Evolutionary conservation across 1,284 basidiomycete genomes (phyloP), one percentile per base, ranked within the genome.

Genomic region (Fomitiporia mediterranea): DNA sequence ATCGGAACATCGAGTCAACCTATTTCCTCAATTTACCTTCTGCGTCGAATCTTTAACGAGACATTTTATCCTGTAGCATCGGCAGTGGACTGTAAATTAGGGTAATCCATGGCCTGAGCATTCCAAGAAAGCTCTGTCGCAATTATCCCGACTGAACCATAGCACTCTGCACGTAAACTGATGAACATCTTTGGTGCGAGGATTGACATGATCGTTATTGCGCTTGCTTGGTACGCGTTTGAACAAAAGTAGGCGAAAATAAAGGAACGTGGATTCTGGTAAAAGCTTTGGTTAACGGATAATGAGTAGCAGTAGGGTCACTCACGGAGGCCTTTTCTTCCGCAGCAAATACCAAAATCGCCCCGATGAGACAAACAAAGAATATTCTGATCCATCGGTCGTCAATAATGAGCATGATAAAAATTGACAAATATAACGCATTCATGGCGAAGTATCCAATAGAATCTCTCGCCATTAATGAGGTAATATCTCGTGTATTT

Each of bases 391-490:
- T n/a, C n/a, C n/a, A n/a, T n/a, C n/a, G n/a, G n/a, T n/a, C n/a
- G n/a, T n/a, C n/a, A n/a, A n/a, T n/a, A n/a, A n/a, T n/a, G n/a
- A n/a, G n/a, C n/a, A n/a, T 30, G 8, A 43, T 17, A 38, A 17
- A 44, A 19, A 30, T n/a, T 3, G 8, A 11, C 30, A 9, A 11
- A 34, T 30, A n/a, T 3, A 21, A 43, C 17, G 28, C 53, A 37
- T 30, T 47, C 53, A 48, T 17, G 30, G 53, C 40, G 35, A 55
- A 55, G 19, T 55, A 55, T 25, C 34, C 9, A 4, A 37, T 35
- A 11, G 53, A 55, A 47, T 55, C 53, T 37, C 34, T 55, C 3
- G 53, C 53, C 40, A 55, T 55, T n/a, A 37, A 8, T 3, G 53
- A 17, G 25, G 17, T 46, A 27, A 55, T 48, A 34, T 55, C 53